Evolutionary conservation across 2,329 filamentous ascomycete species (phyloP), one percentile per base, ranked within the genome.

Genomic region (Aspergillus viridinutans): DNA sequence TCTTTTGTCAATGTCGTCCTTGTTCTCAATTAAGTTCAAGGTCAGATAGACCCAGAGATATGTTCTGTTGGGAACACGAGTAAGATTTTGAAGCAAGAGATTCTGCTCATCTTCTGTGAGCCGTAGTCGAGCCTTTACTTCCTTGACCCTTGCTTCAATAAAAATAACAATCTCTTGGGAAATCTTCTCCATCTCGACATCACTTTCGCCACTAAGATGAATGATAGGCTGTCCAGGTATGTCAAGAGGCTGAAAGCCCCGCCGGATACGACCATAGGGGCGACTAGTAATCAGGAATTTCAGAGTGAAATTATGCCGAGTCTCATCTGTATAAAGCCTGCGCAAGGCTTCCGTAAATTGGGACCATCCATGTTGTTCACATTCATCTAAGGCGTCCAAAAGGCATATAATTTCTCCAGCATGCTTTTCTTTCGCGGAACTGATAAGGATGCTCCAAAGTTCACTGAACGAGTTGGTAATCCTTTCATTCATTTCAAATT

Each of bases 201-300:
- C 59, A 1, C 59, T 59, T 14, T 28, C 26, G 8, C 26, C 26
- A 28, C 55, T 40, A 0, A 63, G 9, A 5, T 58, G 50, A 28
- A 28, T 28, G 26, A 28, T 9, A 28, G 26, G 26, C 8, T 28
- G 26, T 28, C 8, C 26, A 8, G 3, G 61, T 1, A 8, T 56
- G 14, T 1, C 51, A 7, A 54, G 53, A 4, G 1, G 14, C 32
- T 28, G 28, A 20, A 63, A 63, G 1, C 7, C 4, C 12, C 50
- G 3, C 49, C 58, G 45, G 3, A 61, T 58, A 6, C 54, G 3
- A 2, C 58, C 35, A 25, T 61, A 28, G 7, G 26, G 61, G 20
- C 55, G 61, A 53, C 59, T 61, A 2, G 59, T 63, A 10, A 61
- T 50, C 0, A 63, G 43, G n/a, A 60, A 63, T 49, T 58, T 63